These are phyloP conservation scores for Aspergillus biplanus DNA, from an alignment of 495 filamentous ascomycete genomes.

Conservation along the genomic window DNA sequence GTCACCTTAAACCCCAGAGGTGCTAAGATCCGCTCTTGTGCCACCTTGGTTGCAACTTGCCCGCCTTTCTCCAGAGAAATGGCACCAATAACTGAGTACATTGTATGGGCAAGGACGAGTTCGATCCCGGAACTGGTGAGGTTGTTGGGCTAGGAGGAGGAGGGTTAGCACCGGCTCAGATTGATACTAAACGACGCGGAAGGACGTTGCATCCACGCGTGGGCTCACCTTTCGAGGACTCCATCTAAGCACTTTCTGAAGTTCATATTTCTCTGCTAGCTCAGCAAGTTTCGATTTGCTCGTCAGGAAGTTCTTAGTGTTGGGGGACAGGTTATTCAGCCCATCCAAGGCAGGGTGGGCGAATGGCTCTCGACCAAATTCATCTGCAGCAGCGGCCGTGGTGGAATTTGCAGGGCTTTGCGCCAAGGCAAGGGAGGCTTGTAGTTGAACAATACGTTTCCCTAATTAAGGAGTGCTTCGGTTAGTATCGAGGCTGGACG, in stretches of 20 bases:
- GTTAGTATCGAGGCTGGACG: neutral
- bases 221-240: constrained; percentile 73
- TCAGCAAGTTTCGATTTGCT: constrained; percentile 62
- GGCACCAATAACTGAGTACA: constrained; percentile 88
- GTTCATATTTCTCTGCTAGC: constrained; percentile 69
- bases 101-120: constrained; percentile 68
- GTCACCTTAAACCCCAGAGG: constrained; percentile 49
- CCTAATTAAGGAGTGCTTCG: constrained; percentile 50
- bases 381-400: constrained; percentile 25
- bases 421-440: constrained; percentile 73
- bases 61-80: constrained; percentile 84
- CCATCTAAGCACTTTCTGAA: constrained; percentile 81
- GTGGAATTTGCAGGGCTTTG: constrained; percentile 41
- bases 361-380: constrained; percentile 66
- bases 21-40: constrained; percentile 74
- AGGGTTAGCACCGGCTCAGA: neutral
- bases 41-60: constrained; percentile 71
- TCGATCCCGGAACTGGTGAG: constrained; percentile 71
- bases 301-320: constrained; percentile 58
- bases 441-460: constrained; percentile 77
- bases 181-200: neutral
- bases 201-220: no score
- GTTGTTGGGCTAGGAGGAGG: constrained; percentile 63
- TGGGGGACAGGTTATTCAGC: constrained; percentile 65
- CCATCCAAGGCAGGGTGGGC: constrained; percentile 72